Base-by-base conservation (phyloP, 73 alveolate species). In the Durusdinium trenchii region DNA sequence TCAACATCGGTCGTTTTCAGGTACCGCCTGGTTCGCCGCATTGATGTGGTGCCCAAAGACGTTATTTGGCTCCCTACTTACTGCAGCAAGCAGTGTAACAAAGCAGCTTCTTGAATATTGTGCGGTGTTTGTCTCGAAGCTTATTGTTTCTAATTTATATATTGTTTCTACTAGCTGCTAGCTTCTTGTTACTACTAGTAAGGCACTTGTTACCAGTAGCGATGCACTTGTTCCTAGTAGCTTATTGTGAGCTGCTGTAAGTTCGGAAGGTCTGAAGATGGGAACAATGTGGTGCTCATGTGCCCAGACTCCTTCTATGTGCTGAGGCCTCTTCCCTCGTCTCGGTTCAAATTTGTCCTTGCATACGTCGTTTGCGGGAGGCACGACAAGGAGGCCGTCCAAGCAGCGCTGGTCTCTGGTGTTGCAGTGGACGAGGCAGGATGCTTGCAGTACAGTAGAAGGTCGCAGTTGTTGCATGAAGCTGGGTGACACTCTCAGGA, bases 11-110 rank as follows among this genome's bases (percentile, higher is more conserved):
- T 79, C 46, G 64, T 47, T 6, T 32, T 30, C 32, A 52, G 99
- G 83, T 81, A 99, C 96, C 99, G 99, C 35, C 99, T 99, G 35
- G 99, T 99, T 30, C 99, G 99, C 96, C 99, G 99, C 99, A 99
- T 99, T 90, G 99, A 99, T 94, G 99, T 99, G 73, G 94, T 99
- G n/a, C 99, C 99, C 30, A 99, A 99, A 85, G 99, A 99, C 69
- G 99, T 99, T 57, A 99, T 99, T 89, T 99, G 99, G 99, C 95
- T 99, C 32, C 18, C 16, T 23, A 38, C 54, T 52, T 42, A 57
- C 12, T 57, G 18, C n/a, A 60, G 73, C 0, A 60, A 60, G 30
- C 73, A 60, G 12, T 12, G 73, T 1, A 60, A 60, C 73, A 60
- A 23, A 23, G 30, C 30, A 32, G 18, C 30, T 60, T 60, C 7